Evolutionary conservation across 306 rosid genomes (phyloP), one percentile per base, ranked within the genome.

Genomic region (Trifolium dubium): DNA sequence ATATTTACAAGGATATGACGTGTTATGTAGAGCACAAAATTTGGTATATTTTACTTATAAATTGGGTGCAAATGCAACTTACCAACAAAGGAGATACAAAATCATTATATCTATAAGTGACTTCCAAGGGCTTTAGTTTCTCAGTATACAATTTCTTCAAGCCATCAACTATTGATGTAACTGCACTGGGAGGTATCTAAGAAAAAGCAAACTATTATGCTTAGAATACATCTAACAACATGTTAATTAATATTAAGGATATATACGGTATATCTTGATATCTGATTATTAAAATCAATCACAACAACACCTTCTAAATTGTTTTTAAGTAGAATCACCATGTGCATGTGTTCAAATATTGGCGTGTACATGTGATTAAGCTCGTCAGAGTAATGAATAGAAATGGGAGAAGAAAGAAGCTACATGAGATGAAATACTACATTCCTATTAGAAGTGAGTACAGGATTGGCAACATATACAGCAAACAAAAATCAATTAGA

Each of bases 131-230:
- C 90, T 89, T 90, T 10, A 94, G 83, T 78, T 87, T 92, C 82
- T 92, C 95, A 34, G 51, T 69, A 58, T 94, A 92, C 80, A 94
- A 70, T 80, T 71, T 92, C 86, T 92, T 94, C 83, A 94, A 82
- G 67, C 98, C 99, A 77, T 94, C 96, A 76, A 74, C 37, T 70
- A 94, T 92, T 59, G 99, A 94, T 66, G 99, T 94, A 39, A 94
- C 96, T 46, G 90, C 83, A 68, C 53, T 75, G 47, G 56, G 81
- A 60, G 99, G 86, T 54, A 90, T 47, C 99, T 92, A 87, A 43
- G 44, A 71, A 75, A 68, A 73, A 69, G 18, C 32, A 74, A 79
- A 68, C 29, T 14, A 39, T 49, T 18, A 67, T 40, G 56, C 31
- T 43, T 13, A 77, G 50, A 71, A 32, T 66, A 66, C 32, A 69